Conservation (phyloP, 352 stramenopile genomes). For the Phytophthora rubi region DNA sequence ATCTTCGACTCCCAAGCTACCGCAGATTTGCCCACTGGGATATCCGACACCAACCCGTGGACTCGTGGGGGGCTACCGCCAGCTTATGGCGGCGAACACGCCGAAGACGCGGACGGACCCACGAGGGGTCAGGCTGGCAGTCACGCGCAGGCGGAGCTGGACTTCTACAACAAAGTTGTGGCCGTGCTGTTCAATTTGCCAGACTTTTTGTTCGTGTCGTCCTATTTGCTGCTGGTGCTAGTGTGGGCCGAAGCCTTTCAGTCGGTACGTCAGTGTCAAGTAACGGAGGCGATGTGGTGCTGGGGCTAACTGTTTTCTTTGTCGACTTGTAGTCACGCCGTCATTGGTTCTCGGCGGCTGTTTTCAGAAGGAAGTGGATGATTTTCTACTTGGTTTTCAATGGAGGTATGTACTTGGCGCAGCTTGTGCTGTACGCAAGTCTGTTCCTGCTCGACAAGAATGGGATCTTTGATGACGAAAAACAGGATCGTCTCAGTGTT, state of each 20-base stretch:
- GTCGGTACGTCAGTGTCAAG: constrained; percentile 51
- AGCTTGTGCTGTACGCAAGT: constrained; percentile 89
- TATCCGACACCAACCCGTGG: constrained; percentile 31
- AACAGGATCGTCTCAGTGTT: constrained; percentile 71
- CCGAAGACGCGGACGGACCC: constrained; percentile 22
- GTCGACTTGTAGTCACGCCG: constrained; percentile 64
- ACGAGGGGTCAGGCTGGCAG: constrained; percentile 21
- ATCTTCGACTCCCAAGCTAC: constrained; percentile 86
- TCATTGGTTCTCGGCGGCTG: constrained; percentile 89
- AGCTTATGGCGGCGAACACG: constrained; percentile 19
- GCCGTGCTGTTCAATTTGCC: constrained; percentile 93
- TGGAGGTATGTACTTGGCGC: constrained; percentile 84
- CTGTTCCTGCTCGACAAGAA: constrained; percentile 88
- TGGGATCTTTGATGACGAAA: constrained; percentile 81
- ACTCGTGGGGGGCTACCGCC: constrained; percentile 15
- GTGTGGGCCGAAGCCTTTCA: constrained; percentile 92
- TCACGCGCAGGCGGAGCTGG: constrained; percentile 65
- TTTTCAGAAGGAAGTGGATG: constrained; percentile 90
- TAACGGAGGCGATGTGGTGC: neutral
- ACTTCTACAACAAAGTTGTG: constrained; percentile 92
- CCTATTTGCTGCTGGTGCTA: constrained; percentile 90
- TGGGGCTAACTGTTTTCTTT: constrained; percentile 10
- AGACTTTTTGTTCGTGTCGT: constrained; percentile 93
- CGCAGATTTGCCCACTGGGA: constrained; percentile 45
- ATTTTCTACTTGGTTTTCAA: constrained; percentile 95